These are phyloP conservation scores for Penicillium decumbens DNA, from an alignment of 2,329 filamentous ascomycete species.

Conservation along the genomic window DNA sequence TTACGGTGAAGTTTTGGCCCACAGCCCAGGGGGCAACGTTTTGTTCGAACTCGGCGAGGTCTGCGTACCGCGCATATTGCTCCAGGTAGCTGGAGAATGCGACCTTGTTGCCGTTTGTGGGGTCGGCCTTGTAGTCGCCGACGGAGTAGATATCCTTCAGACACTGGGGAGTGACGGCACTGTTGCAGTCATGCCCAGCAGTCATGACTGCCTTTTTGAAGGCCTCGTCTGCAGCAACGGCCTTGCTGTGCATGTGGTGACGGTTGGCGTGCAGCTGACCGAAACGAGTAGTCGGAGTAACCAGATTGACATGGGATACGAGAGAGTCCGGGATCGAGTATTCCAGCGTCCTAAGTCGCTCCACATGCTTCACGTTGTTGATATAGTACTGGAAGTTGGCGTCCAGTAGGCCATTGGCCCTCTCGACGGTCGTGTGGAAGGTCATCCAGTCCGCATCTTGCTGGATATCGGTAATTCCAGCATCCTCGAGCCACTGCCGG, in stretches of 20 bases:
- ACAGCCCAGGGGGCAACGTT: slow-evolving; percentile 39
- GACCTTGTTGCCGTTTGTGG: slow-evolving; percentile 37
- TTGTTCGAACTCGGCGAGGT: slow-evolving; percentile 41
- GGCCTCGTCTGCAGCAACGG: slow-evolving; percentile 15
- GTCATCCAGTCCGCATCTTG: slow-evolving; percentile 40
- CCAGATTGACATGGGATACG: slow-evolving; percentile 36
- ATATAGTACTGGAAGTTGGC: slow-evolving; percentile 41
- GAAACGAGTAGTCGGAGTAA: slow-evolving; percentile 43
- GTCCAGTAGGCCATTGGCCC: slow-evolving; percentile 36
- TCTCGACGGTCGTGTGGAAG: slow-evolving; percentile 33
- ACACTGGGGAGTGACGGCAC: slow-evolving; percentile 45
- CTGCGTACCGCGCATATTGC: slow-evolving; percentile 47
- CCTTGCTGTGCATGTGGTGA: slow-evolving; percentile 23
- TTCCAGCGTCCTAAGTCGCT: slow-evolving; percentile 37
- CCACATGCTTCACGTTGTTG: slow-evolving; percentile 23
- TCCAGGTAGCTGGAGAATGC: slow-evolving; percentile 48
- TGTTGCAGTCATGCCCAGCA: slow-evolving; percentile 37
- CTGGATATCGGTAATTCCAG: slow-evolving; percentile 36
- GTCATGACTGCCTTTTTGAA: slow-evolving; percentile 18
- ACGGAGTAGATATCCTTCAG: slow-evolving; percentile 48
- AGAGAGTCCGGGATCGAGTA: slow-evolving; percentile 40
- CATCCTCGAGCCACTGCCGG: slow-evolving; percentile 45
- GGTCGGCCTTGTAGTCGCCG: slow-evolving; percentile 38
- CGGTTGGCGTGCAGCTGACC: slow-evolving; percentile 33
- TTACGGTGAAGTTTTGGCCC: slow-evolving; percentile 44